These are phyloP conservation scores for Aleurites moluccanus DNA, from an alignment of 441 rosid genomes.

Conservation along the genomic window DNA sequence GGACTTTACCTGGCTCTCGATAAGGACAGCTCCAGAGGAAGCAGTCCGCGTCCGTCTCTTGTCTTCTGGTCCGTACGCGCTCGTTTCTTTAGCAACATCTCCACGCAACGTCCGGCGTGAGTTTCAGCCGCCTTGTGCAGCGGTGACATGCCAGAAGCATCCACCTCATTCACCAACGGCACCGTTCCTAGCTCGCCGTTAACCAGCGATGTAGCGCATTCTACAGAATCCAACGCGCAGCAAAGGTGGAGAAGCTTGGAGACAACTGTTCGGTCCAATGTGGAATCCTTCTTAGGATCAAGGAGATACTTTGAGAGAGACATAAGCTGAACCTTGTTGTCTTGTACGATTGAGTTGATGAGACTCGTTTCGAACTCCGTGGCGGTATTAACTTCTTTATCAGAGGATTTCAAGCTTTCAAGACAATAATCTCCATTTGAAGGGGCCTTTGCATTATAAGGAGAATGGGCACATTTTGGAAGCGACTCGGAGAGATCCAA, in stretches of 20 bases:
- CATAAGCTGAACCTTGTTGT: conserved; percentile 45
- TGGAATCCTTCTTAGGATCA: conserved; percentile 18
- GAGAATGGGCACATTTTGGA: conserved; percentile 17
- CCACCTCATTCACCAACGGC: conserved; percentile 55
- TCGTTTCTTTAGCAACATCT: conserved; percentile 62
- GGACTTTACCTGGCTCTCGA: conserved; percentile 47
- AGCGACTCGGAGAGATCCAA: conserved; percentile 30
- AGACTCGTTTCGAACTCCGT: conserved; percentile 29
- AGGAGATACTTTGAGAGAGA: conserved; percentile 29
- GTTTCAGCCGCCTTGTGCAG: conserved; percentile 66
- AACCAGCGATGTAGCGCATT: conserved; percentile 57
- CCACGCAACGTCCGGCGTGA: conserved; percentile 59
- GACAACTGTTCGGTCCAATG: conserved; percentile 31
- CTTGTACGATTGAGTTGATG: conserved; percentile 41
- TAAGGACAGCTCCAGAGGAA: conserved; percentile 68
- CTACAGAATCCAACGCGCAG: conserved; percentile 55
- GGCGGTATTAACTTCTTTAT: conserved; percentile 1
- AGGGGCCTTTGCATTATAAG: conserved; percentile 14
- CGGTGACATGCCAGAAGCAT: conserved; percentile 46
- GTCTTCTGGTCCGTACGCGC: conserved; percentile 72
- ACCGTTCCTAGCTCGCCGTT: conserved; percentile 56
- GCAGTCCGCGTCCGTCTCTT: conserved; percentile 57
- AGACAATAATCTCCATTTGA: conserved; percentile 15
- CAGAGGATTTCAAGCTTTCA: conserved; percentile 9
- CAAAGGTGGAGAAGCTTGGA: conserved; percentile 54